Base-by-base conservation (phyloP, 441 rosid genomes). In the Adansonia rubrostipa region DNA sequence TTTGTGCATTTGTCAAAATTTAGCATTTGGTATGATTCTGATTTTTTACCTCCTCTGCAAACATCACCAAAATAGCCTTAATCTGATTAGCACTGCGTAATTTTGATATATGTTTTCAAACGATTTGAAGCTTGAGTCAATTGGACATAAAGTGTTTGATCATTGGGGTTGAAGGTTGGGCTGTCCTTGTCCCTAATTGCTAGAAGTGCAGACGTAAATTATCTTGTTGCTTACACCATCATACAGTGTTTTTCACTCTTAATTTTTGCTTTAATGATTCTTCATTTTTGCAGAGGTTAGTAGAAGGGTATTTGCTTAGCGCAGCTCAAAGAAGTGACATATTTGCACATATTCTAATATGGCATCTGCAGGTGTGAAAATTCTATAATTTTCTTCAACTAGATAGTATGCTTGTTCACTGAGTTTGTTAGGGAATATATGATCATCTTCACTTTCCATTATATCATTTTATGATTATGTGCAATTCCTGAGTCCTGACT, bases 241-340 rank as follows among this genome's bases (percentile, higher is more conserved):
- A n/a, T n/a, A n/a, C n/a, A n/a, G n/a, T n/a, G n/a, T n/a, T n/a
- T n/a, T n/a, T n/a, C n/a, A n/a, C n/a, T n/a, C 76, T 79, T 76
- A 78, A 6, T 78, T 40, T 62, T 44, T 51, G 42, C 17, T 54
- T 82, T 64, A 76, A 17, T 71, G 5, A 50, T 60, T 73, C 47
- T 57, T 80, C 73, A 48, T 69, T 84, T 84, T 80, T 84, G 85
- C 98, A 97, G 99, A 86, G 82, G 84, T 82, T 96, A 71, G 98
- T 96, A 45, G 97, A 97, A 88, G 99, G 99, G 64, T 97, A 97
- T 85, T 85, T 97, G 89, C 96, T 97, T 53, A 90, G 99, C 89
- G 99, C 99, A 69, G 84, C 98, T 82, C 96, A 96, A 77, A 86
- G 94, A 85, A 96, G 98, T 80, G 97, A 96, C 82, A 84, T 96